These are phyloP conservation scores for Pelargonium australe DNA, from an alignment of 441 rosid genomes.

Conservation along the genomic window DNA sequence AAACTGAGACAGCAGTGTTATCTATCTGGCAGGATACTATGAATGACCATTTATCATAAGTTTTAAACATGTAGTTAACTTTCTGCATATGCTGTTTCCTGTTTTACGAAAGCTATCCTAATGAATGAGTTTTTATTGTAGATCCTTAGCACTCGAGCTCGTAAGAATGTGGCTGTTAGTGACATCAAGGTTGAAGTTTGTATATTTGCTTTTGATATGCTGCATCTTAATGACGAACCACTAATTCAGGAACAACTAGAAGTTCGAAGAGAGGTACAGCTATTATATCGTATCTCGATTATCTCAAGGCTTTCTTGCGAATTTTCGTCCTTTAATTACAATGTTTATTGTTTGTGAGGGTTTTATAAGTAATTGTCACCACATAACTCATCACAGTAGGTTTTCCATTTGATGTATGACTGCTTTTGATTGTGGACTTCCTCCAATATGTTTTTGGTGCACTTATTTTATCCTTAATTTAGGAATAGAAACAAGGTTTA, in stretches of 20 bases:
- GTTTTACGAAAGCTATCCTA: conserved; percentile 9
- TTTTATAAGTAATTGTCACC: conserved; percentile 11
- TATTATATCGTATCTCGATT: conserved; percentile 8
- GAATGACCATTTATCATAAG: too few species aligned
- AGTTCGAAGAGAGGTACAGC: conserved; percentile 68
- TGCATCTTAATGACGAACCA: conserved; percentile 67
- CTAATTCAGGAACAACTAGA: conserved; percentile 68
- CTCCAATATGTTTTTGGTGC: background rate
- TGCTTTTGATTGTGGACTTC: background rate
- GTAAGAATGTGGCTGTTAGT: conserved; percentile 65
- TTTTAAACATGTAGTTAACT: background rate
- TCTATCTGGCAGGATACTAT: background rate
- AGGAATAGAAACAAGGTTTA: background rate
- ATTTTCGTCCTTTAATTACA: background rate
- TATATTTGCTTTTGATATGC: conserved; percentile 82
- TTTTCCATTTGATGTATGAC: conserved; percentile 4
- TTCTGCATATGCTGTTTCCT: background rate
- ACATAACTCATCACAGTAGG: background rate
- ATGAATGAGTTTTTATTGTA: conserved; percentile 24
- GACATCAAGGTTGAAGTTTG: conserved; percentile 90
- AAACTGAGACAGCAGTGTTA: conserved; percentile 7
- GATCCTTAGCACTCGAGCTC: conserved; percentile 71
- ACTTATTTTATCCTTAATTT: background rate
- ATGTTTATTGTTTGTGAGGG: conserved; percentile 3
- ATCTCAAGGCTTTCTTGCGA: background rate